Evolutionary conservation across 805 yeast genomes (phyloP), one percentile per base, ranked within the genome.

Genomic region (Cyberlindnera xishuangbannaensis): DNA sequence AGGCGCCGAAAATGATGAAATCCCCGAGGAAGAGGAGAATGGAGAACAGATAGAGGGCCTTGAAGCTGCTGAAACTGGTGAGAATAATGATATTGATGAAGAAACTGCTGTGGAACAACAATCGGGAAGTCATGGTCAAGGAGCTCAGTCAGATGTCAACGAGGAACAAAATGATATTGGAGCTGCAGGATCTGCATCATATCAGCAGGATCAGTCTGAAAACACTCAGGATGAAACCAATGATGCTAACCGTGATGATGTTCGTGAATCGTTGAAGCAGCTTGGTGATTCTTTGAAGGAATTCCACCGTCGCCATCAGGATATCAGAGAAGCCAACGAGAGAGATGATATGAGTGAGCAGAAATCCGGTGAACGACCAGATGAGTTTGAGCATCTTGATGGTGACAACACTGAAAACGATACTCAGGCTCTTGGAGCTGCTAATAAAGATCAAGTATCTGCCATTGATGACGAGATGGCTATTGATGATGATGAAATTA

Each of bases 341-440:
- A 61, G 60, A 17, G 74, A 71, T 32, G 76, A 75, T 25, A 56
- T 51, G 5, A 40, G 54, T 17, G 77, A 78, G 10, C 69, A 73
- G 33, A 61, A 65, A 16, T 76, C 78, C 10, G 78, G 73, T 39
- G 80, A 76, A 40, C 70, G 77, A 31, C 88, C 94, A 0, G 95
- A 86, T 51, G 95, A 86, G 48, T 83, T 86, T 56, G 85, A 84
- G 52, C 92, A 84, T 49, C 65, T 81, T 31, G 85, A 83, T 25
- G 88, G 87, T 30, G 88, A 80, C 28, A 80, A 82, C 40, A 75
- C 90, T 4, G 77, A 80, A 18, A 67, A 64, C 36, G 88, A 84
- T 31, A 84, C 95, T 0, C 97, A 92, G 57, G 98, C 97, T 1
- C 62, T 92, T 32, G 97, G 97, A 15, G 78, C 88, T 27, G 95